Conservation (phyloP, 768 basidiomycete genomes). For the Pilatotrama ljubarskyi region DNA sequence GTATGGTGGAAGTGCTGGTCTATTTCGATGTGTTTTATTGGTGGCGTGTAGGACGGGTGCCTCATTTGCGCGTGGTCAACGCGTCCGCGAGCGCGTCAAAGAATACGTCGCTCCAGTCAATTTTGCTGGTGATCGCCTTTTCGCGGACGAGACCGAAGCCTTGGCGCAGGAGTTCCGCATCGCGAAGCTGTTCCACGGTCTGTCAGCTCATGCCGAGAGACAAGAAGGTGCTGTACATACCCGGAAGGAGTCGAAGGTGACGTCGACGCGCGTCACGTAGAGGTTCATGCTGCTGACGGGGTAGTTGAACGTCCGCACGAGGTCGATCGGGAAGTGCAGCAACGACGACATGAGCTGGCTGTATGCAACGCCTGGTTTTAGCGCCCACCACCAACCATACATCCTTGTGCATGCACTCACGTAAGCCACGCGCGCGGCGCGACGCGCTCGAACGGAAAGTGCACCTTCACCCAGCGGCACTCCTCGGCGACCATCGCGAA, state of each 20-base stretch:
- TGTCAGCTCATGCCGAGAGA: background rate
- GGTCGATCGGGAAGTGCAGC: constrained; percentile 32
- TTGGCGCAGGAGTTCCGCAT: constrained; percentile 43
- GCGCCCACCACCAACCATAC: no score
- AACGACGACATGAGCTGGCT: constrained; percentile 29
- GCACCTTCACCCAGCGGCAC: constrained; percentile 39
- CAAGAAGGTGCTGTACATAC: constrained; percentile 10
- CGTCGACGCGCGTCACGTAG: constrained; percentile 37
- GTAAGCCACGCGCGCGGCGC: constrained; percentile 12
- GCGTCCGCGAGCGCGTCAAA: constrained; percentile 16
- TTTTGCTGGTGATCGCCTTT: constrained; percentile 16
- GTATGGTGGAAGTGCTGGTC: no score
- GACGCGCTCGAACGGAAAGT: constrained; percentile 24
- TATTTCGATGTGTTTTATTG: no score
- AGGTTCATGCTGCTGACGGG: constrained; percentile 39
- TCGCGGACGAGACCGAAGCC: constrained; percentile 20
- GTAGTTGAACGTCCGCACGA: constrained; percentile 31
- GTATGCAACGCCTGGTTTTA: no score
- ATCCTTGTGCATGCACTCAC: no score
- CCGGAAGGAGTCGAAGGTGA: constrained; percentile 44
- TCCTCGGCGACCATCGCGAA: constrained; percentile 43
- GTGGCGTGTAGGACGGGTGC: no score
- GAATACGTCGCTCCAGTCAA: constrained; percentile 28
- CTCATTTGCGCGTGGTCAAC: background rate
- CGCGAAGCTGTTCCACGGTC: constrained; percentile 31